Base-by-base conservation (phyloP, 2,329 filamentous ascomycete species). In the Colletotrichum costaricense region DNA sequence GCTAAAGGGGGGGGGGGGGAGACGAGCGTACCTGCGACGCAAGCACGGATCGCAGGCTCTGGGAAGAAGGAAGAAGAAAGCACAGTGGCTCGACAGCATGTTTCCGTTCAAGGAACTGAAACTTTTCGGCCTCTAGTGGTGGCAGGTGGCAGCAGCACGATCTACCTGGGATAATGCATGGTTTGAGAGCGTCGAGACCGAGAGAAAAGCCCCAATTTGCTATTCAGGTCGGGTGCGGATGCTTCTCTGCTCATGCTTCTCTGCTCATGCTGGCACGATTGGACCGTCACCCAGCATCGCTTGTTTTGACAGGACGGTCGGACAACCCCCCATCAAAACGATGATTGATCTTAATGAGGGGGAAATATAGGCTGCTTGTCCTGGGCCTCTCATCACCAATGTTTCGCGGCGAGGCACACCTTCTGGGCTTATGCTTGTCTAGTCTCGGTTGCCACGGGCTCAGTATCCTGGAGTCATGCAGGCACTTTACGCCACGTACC, bases 401-500 rank as follows among this genome's bases (percentile, higher is more conserved):
- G 67, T 71, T 73, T 73, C 67, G 71, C 71, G 33, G 60, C 56
- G 49, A 73, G 60, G 71, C 49, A 73, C 60, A 38, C 60, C 35
- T 62, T 66, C 67, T 71, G 35, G 60, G 71, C 67, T 30, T 46
- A 73, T 71, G 71, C 71, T 56, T 66, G 71, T 66, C 62, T 62
- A 52, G 55, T 60, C 35, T 73, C 67, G 69, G 71, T 73, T 71
- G 71, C 71, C 71, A 73, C 67, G 67, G 67, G 56, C 65, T 73
- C 67, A 46, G 65, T 54, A 30, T 56, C 62, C 46, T 73, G 56
- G 67, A 60, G 71, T 73, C 67, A 73, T 73, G 71, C 71, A 73
- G 56, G 71, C 71, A 73, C 71, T 73, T 71, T 71, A 73, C 70
- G 70, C 70, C 67, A 62, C 59, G 67, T 54, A 60, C 70, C 33